These are phyloP conservation scores for Colletotrichum caudatum DNA, from an alignment of 2,329 filamentous ascomycete species.

Conservation along the genomic window DNA sequence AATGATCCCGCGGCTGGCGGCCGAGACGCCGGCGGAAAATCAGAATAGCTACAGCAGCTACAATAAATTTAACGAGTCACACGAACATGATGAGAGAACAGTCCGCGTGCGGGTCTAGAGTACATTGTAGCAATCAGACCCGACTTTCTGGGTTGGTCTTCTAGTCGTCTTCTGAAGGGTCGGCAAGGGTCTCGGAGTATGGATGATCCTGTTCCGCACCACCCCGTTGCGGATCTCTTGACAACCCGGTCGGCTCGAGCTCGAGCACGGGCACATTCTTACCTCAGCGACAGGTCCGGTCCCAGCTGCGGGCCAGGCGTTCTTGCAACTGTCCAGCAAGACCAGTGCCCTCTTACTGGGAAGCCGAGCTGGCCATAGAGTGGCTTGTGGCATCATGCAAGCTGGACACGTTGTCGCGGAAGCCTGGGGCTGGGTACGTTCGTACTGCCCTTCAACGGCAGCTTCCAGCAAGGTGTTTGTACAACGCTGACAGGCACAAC, in stretches of 20 bases:
- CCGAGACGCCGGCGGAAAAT: conserved; percentile 1
- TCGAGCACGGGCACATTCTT: conserved; percentile 11
- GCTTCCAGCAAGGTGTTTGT: background rate
- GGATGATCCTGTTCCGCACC: conserved; percentile 23
- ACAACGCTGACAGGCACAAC: background rate
- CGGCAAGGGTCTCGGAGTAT: conserved; percentile 7
- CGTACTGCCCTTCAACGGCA: conserved; percentile 13
- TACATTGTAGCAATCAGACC: background rate
- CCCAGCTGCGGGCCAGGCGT: background rate
- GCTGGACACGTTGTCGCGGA: background rate
- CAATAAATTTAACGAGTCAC: conserved; percentile 37
- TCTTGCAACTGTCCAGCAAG: conserved; percentile 14
- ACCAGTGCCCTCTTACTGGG: background rate
- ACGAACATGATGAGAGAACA: background rate
- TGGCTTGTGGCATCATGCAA: conserved; percentile 8
- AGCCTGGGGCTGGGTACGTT: background rate
- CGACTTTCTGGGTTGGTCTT: background rate
- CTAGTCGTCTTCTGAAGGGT: no score
- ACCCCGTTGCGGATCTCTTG: conserved; percentile 2
- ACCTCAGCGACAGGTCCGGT: conserved; percentile 5
- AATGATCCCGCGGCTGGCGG: conserved; percentile 23
- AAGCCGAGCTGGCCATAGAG: conserved; percentile 11
- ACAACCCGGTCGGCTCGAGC: background rate
- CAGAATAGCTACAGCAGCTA: conserved; percentile 33
- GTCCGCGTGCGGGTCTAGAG: background rate